phyloP scores from a whole-genome alignment of 257 asterid species.

The Anisodus acutangulus region DNA sequence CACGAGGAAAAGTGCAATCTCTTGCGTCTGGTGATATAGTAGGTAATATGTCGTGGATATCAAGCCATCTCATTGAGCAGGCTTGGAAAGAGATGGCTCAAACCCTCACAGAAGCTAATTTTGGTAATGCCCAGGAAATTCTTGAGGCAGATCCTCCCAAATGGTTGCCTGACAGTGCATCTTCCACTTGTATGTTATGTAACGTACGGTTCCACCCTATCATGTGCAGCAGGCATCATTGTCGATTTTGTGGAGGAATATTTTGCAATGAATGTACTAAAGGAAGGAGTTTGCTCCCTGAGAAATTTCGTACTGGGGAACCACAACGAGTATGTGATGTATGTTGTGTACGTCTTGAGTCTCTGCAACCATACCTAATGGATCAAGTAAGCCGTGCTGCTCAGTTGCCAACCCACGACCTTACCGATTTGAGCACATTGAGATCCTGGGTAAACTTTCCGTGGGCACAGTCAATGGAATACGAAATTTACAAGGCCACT shows the following conservation, averaged over 20 bases:
- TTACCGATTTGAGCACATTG: slow-evolving; percentile 93
- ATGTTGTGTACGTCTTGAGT: slow-evolving; percentile 85
- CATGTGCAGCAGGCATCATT: slow-evolving; percentile 97
- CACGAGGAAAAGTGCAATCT: slow-evolving; percentile 81
- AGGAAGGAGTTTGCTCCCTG: slow-evolving; percentile 93
- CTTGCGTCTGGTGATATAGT: slow-evolving; percentile 78
- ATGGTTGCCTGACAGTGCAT: slow-evolving; percentile 95
- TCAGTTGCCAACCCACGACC: slow-evolving; percentile 86
- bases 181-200: slow-evolving; percentile 94
- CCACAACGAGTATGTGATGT: slow-evolving; percentile 98
- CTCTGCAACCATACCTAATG: slow-evolving; percentile 89
- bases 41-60: slow-evolving; percentile 64
- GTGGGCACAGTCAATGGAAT: slow-evolving; percentile 98
- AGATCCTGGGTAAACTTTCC: slow-evolving; percentile 99
- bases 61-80: slow-evolving; percentile 74
- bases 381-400: slow-evolving; percentile 91
- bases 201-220: slow-evolving; percentile 88
- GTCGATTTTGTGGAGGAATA: slow-evolving; percentile 94
- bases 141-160: slow-evolving; percentile 93
- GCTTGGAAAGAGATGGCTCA: slow-evolving; percentile 98
- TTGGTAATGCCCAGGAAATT: slow-evolving; percentile 65
- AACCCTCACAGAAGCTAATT: slow-evolving; percentile 79
- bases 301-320: slow-evolving; percentile 67
- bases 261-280: slow-evolving; percentile 85
- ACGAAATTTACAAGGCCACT: slow-evolving; percentile 95